A percentile compares a stretch with the other conserved stretches of the same genome.
Evolutionary conservation across 768 basidiomycete genomes (phyloP).

Genomic region (Crepidotus variabilis): DNA sequence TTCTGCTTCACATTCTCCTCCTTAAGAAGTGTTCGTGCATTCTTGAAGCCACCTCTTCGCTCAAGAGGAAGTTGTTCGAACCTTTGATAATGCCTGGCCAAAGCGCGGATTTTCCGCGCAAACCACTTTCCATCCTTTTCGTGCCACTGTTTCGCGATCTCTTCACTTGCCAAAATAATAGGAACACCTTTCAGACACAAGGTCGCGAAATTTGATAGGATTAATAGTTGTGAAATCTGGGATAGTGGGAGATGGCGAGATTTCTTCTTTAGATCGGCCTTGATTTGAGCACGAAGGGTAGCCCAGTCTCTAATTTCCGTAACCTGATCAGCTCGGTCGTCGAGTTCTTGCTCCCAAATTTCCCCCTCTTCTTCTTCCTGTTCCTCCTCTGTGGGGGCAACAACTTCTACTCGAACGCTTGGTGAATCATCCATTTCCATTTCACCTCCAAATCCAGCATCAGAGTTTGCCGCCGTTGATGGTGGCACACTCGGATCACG

Average conservation of each 20-base stretch:
- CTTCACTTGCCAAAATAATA: conserved; percentile 24
- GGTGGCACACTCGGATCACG: too few species aligned
- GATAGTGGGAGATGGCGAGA: conserved; percentile 19
- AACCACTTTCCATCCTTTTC: conserved; percentile 24
- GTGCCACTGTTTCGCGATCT: conserved; percentile 37
- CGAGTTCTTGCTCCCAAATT: too few species aligned
- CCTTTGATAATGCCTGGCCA: conserved; percentile 32
- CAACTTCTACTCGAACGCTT: too few species aligned
- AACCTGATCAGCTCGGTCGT: too few species aligned
- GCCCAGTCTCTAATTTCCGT: conserved; percentile 20
- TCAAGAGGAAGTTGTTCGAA: conserved; percentile 31
- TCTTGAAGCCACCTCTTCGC: conserved; percentile 4
- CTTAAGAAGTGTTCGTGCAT: not conserved
- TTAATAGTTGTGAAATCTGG: conserved; percentile 26
- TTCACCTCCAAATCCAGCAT: too few species aligned
- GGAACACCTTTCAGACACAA: conserved; percentile 26
- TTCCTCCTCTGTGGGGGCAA: too few species aligned
- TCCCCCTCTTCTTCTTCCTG: too few species aligned
- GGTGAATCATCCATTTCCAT: too few species aligned
- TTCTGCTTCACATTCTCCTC: conserved; percentile 22
- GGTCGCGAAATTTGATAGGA: conserved; percentile 32
- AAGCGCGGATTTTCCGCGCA: conserved; percentile 22
- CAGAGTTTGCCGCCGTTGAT: too few species aligned
- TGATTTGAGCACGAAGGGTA: conserved; percentile 24
- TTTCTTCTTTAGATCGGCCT: conserved; percentile 23